Evolutionary conservation across 1,284 basidiomycete genomes (phyloP), one percentile per base, ranked within the genome.

Genomic region (Microbotryum silenes-acaulis): DNA sequence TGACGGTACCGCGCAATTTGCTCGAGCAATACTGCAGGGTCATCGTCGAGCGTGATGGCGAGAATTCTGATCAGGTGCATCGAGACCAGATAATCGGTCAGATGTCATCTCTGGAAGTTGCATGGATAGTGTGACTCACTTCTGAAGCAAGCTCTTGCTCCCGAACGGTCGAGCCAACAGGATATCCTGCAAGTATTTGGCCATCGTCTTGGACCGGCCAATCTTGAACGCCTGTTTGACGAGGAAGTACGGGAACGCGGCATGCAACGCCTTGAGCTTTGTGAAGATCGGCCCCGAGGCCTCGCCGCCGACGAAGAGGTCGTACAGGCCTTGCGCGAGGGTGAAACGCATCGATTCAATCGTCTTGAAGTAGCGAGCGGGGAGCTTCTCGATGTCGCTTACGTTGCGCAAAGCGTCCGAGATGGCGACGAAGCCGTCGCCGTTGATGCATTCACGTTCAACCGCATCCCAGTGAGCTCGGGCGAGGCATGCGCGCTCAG

Each of bases 211-310:
- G 8, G 70, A 64, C 10, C 60, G 57, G n/a, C 61, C 59, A n/a
- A 70, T 54, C 18, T 66, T 69, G 10, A 71, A 50, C 16, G 67
- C 64, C 51, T 63, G 65, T 21, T 63, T 61, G 18, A 69, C 57
- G 42, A 70, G 50, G 48, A 66, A 71, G 66, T 66, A 71, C 2
- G 70, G 70, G 55, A 71, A 66, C 2, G 61, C 44, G 14, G 63
- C 37, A 46, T 71, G 60, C 9, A 70, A 54, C 14, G 57, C 44
- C 53, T 67, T 64, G 51, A 71, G 54, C 51, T 69, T 70, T 23
- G 56, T 42, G 47, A 71, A 71, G 18, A 66, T 54, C 20, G 56
- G 29, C 45, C 60, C 62, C 9, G 67, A 66, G 25, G 65, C 55
- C 33, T 68, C 62, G 23, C 59, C 54, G 2, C 51, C 54, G 7